Evolutionary conservation across 1,139 yeast genomes (phyloP), one percentile per base, ranked within the genome.

Genomic region (Magnusiomyces ingens): DNA sequence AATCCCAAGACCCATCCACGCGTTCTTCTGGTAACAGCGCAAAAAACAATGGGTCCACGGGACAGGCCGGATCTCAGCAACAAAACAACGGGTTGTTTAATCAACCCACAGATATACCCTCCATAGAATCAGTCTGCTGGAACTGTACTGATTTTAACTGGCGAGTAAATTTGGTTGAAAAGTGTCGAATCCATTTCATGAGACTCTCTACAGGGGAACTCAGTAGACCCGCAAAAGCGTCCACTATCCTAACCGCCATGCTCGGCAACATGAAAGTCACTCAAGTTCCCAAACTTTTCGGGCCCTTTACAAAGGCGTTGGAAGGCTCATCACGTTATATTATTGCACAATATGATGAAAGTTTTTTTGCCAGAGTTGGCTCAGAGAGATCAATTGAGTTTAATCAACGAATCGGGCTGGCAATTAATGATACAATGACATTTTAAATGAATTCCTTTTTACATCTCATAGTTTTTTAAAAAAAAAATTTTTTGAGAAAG

Each of bases 191-290:
- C 10, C 13, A 45, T 6, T 45, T 45, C 26, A n/a, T 32, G 40
- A 29, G 32, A 45, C 11, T 45, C n/a, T 26, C 48, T 3, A 45
- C 15, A 17, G 22, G 22, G 15, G 48, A 45, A 15, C 21, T 29
- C 5, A 29, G 38, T 29, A 17, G 48, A 3, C 48, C 48, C 11
- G 37, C 18, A 3, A 45, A 45, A 18, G 48, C 48, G 13, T 36
- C 48, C 3, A 19, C 48, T 5, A 45, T 45, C 2, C 22, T 45
- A 17, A 45, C 48, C n/a, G 48, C 48, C 13, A 26, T 45, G 37
- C 21, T 29, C 3, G 19, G 48, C 3, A 10, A 32, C 6, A 13
- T n/a, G 22, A 45, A 32, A 45, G 19, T 21, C n/a, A 13, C 21
- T 8, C 18, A 45, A 18, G 38, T 45, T 12, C 38, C 48, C 6